Base-by-base conservation (phyloP, 1,284 basidiomycete species). In the Malassezia obtusa region DNA sequence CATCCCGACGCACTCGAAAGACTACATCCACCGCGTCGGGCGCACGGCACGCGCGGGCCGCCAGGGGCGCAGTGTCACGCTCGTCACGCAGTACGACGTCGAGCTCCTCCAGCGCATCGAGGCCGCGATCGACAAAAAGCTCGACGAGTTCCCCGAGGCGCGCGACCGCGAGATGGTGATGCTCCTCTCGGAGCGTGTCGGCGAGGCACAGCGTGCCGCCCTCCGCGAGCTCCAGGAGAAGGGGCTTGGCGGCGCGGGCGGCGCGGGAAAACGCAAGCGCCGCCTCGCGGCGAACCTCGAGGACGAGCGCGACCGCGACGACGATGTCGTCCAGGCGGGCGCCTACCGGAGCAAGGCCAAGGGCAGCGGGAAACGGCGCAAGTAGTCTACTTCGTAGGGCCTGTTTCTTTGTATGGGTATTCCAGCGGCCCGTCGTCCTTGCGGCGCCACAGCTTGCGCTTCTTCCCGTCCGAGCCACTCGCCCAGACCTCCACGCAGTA, bases 41-140 rank as follows among this genome's bases (percentile, higher is more conserved):
- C 83, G 94, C 60, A 98, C 94, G 28, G 94, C 94, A 2, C 85
- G 94, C 73, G 94, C 94, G 0, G 94, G 94, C 14, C 82, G 94
- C 37, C 83, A 88, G 1, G 94, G 94, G 37, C 95, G 95, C 77
- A 85, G 88, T 1, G 87, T 98, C 63, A 95, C 94, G 11, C 80
- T 99, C 21, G 90, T 96, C 11, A 91, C 92, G 1, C 94, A 99
- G 76, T 99, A 98, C 75, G 92, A 99, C 67, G 90, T 98, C 52
- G 94, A 98, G 75, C 80, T 96, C 49, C 78, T 98, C 11, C 89
- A 96, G 74, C 83, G 94, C 9, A 95, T 98, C 68, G 73, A 75
- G 52, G 59, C 63, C 21, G 89, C 92, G 4, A 85, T 87, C 28
- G 90, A 83, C 28, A 91, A 94, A 76, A 89, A 91, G 76, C 86